Evolutionary conservation across 331 rosid genomes (phyloP), one percentile per base, ranked within the genome.

Genomic region (Cydonia oblonga): DNA sequence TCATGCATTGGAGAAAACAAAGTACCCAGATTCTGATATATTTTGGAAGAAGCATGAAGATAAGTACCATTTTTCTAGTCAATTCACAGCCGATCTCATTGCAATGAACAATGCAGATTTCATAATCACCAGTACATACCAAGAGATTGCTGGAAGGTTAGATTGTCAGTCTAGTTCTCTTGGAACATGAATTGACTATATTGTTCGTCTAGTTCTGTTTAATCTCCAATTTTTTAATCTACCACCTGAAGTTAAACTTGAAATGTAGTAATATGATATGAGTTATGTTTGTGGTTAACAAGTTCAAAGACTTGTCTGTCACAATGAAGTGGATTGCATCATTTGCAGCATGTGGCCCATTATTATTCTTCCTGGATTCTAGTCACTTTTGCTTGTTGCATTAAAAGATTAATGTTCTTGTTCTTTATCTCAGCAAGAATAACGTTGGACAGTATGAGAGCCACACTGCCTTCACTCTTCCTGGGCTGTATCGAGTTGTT

Each of bases 41-140:
- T 80, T 49, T 68, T 83, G 87, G 87, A 83, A 64, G 66, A 74
- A 64, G 13, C 63, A 64, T 1, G 84, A 83, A 35, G 87, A 83
- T 64, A 80, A 80, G 78, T 83, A 83, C 71, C 87, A 83, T 62
- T 83, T 83, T 77, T 83, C 87, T 40, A 73, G 87, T 77, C 87
- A 83, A 63, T 83, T 83, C 75, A 80, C 87, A 10, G 87, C 87
- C 2, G 87, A 83, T 67, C 79, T 83, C 11, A 73, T 83, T 23
- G 82, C 87, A 54, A 80, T 76, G 87, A 83, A 83, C 80, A 83
- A 76, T 65, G 87, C 87, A 14, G 80, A 83, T 74, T 76, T 83
- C 44, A 73, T 80, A 44, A 80, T 83, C 59, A 83, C 87, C 72
- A 80, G 87, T 32, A 83, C 87, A 59, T 83, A 83, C 80, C 87